A percentile compares a stretch with the other conserved stretches of the same genome.
Conservation (phyloP, 805 yeast species). For the Wickerhamiella kurtzmanii region DNA sequence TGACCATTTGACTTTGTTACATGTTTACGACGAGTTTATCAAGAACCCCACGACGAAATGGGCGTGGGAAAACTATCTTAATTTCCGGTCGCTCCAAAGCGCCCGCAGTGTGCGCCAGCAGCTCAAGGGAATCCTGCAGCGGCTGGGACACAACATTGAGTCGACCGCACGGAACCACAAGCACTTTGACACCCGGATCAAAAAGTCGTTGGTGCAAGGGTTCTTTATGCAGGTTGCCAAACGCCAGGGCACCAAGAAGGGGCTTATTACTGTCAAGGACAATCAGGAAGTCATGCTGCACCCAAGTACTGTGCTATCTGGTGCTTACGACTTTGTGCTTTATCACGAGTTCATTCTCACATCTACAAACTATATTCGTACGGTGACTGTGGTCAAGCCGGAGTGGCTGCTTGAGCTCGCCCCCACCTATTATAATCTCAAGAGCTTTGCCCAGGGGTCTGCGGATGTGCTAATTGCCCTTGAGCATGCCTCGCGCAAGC, state of each 20-base stretch:
- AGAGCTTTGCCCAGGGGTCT: constrained; percentile 53
- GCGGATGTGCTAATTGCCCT: constrained; percentile 60
- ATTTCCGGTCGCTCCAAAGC: constrained; percentile 66
- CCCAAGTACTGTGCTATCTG: constrained; percentile 72
- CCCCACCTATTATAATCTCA: constrained; percentile 54
- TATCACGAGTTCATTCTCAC: constrained; percentile 94
- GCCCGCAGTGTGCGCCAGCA: constrained; percentile 84
- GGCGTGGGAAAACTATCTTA: constrained; percentile 84
- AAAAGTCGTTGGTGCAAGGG: constrained; percentile 82
- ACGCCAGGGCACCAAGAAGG: constrained; percentile 51
- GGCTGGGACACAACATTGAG: constrained; percentile 57
- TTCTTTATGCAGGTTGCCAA: constrained; percentile 98
- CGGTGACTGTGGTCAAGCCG: constrained; percentile 80
- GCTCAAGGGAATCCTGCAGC: constrained; percentile 68
- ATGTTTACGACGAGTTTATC: constrained; percentile 69
- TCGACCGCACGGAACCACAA: constrained; percentile 56
- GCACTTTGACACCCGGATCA: constrained; percentile 57
- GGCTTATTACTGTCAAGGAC: constrained; percentile 86
- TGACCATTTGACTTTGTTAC: constrained; percentile 81
- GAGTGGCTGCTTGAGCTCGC: constrained; percentile 84
- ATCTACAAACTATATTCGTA: constrained; percentile 82
- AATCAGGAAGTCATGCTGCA: constrained; percentile 91
- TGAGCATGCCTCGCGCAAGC: constrained; percentile 36
- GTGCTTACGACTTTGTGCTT: constrained; percentile 84
- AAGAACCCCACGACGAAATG: constrained; percentile 41